Evolutionary conservation across 1,139 yeast genomes (phyloP).

Genomic region (Ogataea hybrid): DNA sequence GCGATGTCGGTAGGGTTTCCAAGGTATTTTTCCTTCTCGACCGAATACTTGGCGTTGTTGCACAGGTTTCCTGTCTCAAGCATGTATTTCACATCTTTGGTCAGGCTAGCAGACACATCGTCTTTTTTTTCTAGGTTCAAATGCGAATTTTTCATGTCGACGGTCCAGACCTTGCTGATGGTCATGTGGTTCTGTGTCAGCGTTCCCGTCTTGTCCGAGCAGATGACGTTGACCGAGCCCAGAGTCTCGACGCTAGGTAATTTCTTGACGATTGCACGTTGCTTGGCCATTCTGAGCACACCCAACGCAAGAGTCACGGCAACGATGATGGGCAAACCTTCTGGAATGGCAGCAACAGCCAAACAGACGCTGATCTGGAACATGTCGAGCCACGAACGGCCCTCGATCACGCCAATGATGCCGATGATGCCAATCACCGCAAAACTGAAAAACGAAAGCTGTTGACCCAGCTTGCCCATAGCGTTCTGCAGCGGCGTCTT

Average conservation of each 20-base stretch:
- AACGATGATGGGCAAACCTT: conserved; percentile 94
- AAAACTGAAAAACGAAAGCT: conserved; percentile 79
- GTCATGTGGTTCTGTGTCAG: conserved; percentile 94
- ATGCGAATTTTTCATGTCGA: conserved; percentile 60
- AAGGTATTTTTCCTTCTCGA: conserved; percentile 66
- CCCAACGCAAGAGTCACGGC: conserved; percentile 95
- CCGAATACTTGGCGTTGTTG: conserved; percentile 73
- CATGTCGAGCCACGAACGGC: conserved; percentile 94
- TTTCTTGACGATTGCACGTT: conserved; percentile 89
- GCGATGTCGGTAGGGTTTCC: conserved; percentile 98
- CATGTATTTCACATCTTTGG: conserved; percentile 51
- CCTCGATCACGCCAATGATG: conserved; percentile 81
- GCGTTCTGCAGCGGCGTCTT: conserved; percentile 93
- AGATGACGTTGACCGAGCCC: conserved; percentile 92
- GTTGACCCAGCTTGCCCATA: conserved; percentile 93
- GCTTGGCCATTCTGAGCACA: conserved; percentile 90
- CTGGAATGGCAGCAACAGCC: conserved; percentile 98
- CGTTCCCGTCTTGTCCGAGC: conserved; percentile 95
- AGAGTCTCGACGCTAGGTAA: conserved; percentile 94
- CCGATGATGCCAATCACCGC: conserved; percentile 84
- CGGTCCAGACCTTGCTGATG: conserved; percentile 80
- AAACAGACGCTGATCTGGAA: conserved; percentile 93
- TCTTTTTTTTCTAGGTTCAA: conserved; percentile 49
- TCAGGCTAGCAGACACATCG: conserved; percentile 41
- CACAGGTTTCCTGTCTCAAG: conserved; percentile 75